A percentile compares a stretch with the other conserved stretches of the same genome.
These are phyloP conservation scores for Amylocarpus encephaloides DNA, from an alignment of 2,329 filamentous ascomycete genomes.

Conservation along the genomic window DNA sequence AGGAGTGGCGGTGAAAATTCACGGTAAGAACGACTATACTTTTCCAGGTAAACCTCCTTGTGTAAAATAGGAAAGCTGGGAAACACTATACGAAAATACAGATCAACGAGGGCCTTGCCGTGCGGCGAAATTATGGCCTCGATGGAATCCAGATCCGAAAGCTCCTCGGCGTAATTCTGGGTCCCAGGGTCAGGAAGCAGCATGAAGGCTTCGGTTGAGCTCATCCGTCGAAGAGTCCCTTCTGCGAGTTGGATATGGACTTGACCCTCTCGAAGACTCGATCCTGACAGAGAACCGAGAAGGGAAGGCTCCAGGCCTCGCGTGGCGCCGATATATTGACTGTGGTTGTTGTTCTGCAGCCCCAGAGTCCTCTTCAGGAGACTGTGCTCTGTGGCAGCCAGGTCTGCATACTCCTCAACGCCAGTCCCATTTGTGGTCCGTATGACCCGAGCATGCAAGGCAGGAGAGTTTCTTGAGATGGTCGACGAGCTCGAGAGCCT, in stretches of 20 bases:
- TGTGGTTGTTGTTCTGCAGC: slow-evolving; percentile 68
- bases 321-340: slow-evolving; percentile 73
- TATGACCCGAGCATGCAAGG: slow-evolving; percentile 44
- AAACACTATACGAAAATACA: slow-evolving; percentile 39
- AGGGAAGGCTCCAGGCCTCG: slow-evolving; percentile 74
- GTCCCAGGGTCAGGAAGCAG: slow-evolving; percentile 68
- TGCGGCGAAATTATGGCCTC: slow-evolving; percentile 26
- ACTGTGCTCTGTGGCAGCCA: slow-evolving; percentile 48
- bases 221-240: slow-evolving; percentile 64
- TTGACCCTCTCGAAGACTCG: slow-evolving; percentile 71
- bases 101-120: slow-evolving; percentile 23
- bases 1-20: slow-evolving; percentile 54
- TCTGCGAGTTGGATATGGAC: slow-evolving; percentile 54
- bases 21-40: slow-evolving; percentile 49
- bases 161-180: slow-evolving; percentile 45
- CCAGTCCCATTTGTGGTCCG: slow-evolving; percentile 57
- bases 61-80: slow-evolving; percentile 46
- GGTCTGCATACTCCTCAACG: slow-evolving; percentile 62
- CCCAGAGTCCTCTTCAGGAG: slow-evolving; percentile 66
- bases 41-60: slow-evolving; percentile 56
- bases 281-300: slow-evolving; percentile 59
- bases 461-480: slow-evolving; percentile 39
- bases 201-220: slow-evolving; percentile 69
- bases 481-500: slow-evolving; percentile 46
- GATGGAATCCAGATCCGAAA: slow-evolving; percentile 30